Conservation (phyloP, 139 green algal species). For the Chlamydomonas incerta region DNA sequence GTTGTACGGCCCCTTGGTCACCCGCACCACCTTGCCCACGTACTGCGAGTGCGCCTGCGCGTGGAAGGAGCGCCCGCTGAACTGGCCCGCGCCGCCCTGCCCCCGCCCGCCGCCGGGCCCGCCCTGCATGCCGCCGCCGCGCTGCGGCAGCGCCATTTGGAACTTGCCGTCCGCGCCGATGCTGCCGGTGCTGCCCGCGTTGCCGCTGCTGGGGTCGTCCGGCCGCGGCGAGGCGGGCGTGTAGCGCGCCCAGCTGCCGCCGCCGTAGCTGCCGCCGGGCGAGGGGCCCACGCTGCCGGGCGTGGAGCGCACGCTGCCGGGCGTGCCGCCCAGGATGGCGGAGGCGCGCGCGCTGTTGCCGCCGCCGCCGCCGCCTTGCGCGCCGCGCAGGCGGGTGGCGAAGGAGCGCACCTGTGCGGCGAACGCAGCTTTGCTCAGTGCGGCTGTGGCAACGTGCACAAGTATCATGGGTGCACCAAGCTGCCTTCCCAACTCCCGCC, state of each 20-base stretch:
- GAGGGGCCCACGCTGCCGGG: slow-evolving; percentile 34
- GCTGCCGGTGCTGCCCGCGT: not conserved
- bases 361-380: slow-evolving; percentile 1
- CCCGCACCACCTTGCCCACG: slow-evolving; percentile 44
- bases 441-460: too few relatives aligned
- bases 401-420: slow-evolving; percentile 45
- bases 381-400: slow-evolving; percentile 48
- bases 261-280: not conserved
- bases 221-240: slow-evolving; percentile 38
- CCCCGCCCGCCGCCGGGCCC: not conserved
- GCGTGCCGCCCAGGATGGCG: slow-evolving; percentile 27
- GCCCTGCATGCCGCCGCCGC: not conserved
- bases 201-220: slow-evolving; percentile 9
- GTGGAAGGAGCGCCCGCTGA: slow-evolving; percentile 12
- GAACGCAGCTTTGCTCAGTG: too few relatives aligned
- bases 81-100: not conserved
- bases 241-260: not conserved
- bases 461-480: too few relatives aligned
- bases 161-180: slow-evolving; percentile 33
- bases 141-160: slow-evolving; percentile 36
- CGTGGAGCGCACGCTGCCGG: slow-evolving; percentile 21
- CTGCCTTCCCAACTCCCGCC: too few relatives aligned
- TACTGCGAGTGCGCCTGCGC: slow-evolving; percentile 23
- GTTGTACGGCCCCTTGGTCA: slow-evolving; percentile 74
- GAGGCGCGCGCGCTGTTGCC: slow-evolving; percentile 17